These are phyloP conservation scores for Xylaria digitata DNA, from an alignment of 2,329 filamentous ascomycete species.

Conservation along the genomic window DNA sequence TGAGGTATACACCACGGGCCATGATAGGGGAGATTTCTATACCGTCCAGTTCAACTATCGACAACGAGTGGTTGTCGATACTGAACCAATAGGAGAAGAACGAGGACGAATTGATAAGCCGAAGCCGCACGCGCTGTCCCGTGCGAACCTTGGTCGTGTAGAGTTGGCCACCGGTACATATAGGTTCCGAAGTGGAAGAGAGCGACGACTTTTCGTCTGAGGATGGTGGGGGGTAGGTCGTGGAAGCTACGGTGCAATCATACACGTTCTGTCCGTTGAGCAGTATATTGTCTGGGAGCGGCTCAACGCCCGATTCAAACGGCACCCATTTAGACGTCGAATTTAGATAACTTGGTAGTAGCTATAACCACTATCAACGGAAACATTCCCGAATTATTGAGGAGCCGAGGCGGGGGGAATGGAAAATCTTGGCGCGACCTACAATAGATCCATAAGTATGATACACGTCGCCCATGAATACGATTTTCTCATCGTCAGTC, in stretches of 20 bases:
- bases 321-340: constrained; percentile 52
- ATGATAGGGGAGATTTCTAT: constrained; percentile 52
- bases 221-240: constrained; percentile 44
- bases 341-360: constrained; percentile 50
- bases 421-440: constrained; percentile 20
- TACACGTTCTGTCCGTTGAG: constrained; percentile 55
- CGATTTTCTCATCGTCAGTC: constrained; percentile 52
- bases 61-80: constrained; percentile 54
- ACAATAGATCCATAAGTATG: constrained; percentile 53
- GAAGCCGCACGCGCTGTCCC: constrained; percentile 49
- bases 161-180: constrained; percentile 50
- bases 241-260: constrained; percentile 50
- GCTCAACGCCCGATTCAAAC: constrained; percentile 53
- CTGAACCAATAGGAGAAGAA: constrained; percentile 55
- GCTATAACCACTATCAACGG: constrained; percentile 29
- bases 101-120: constrained; percentile 56
- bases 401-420: no score
- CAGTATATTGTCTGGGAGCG: constrained; percentile 55
- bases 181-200: constrained; percentile 22
- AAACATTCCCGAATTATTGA: background rate
- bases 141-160: constrained; percentile 50
- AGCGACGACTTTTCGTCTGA: constrained; percentile 6
- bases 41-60: constrained; percentile 56
- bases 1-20: constrained; percentile 53
- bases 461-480: constrained; percentile 56